Conservation (phyloP, 306 rosid species). For the Rubus parviflorus region DNA sequence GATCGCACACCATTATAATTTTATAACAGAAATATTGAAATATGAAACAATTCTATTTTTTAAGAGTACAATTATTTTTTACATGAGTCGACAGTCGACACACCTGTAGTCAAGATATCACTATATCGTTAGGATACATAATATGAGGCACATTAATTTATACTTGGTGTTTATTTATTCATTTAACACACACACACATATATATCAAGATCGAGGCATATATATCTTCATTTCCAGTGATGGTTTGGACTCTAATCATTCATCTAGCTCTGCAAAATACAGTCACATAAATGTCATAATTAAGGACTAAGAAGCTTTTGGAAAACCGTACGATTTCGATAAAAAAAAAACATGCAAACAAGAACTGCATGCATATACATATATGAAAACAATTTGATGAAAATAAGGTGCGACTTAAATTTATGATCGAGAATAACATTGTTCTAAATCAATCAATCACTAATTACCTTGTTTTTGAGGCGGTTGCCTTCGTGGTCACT, state of each 20-base stretch:
- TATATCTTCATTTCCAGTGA: not conserved
- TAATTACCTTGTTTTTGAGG: constrained; percentile 21
- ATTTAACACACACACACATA: not conserved
- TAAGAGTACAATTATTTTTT: not conserved
- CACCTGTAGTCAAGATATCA: not conserved
- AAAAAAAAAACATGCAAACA: not conserved
- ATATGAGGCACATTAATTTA: not conserved
- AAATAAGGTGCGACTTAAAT: too few relatives aligned
- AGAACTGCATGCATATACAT: not conserved
- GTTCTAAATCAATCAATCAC: not conserved
- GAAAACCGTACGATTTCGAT: too few relatives aligned
- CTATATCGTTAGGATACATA: not conserved
- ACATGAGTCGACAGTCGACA: not conserved
- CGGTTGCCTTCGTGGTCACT: constrained; percentile 5
- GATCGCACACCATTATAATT: too few relatives aligned
- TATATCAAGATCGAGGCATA: not conserved
- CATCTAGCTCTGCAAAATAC: not conserved
- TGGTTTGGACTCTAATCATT: not conserved
- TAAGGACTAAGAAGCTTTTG: too few relatives aligned
- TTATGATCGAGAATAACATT: too few relatives aligned
- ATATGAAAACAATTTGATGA: too few relatives aligned
- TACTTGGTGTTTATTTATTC: not conserved
- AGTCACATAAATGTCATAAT: not conserved
- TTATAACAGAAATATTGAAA: too few relatives aligned
- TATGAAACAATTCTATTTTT: too few relatives aligned